A percentile compares a stretch with the other conserved stretches of the same genome.
Conservation (phyloP, 164 flowering plant genomes). For the Berberis vulgaris region DNA sequence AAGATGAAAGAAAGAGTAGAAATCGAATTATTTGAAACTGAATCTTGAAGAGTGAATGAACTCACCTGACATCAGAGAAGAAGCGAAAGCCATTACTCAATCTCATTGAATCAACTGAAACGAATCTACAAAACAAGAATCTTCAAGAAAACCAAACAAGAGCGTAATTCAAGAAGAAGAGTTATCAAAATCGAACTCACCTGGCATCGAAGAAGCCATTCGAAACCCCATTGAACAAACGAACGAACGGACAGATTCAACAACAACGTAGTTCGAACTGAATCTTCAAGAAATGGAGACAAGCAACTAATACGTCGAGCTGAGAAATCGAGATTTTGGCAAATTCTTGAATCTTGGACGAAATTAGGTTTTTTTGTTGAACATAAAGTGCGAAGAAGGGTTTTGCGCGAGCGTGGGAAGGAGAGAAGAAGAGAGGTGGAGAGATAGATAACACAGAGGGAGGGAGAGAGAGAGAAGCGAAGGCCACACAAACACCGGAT, state of each 20-base stretch:
- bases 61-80: too few relatives aligned
- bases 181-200: too few relatives aligned
- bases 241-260: not conserved
- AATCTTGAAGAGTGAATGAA: too few relatives aligned
- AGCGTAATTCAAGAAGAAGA: not conserved
- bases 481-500: conserved; percentile 2
- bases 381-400: not conserved
- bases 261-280: too few relatives aligned
- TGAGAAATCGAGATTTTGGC: not conserved
- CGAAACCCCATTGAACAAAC: too few relatives aligned
- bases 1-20: too few relatives aligned
- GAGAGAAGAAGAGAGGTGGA: not conserved
- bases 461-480: not conserved
- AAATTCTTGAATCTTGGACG: too few relatives aligned
- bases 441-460: too few relatives aligned
- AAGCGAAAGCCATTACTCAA: not conserved
- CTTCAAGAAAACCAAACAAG: too few relatives aligned
- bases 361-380: not conserved
- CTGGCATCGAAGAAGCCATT: too few relatives aligned
- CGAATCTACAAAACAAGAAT: not conserved
- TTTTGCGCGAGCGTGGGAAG: not conserved
- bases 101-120: not conserved
- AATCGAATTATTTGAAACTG: too few relatives aligned
- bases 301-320: too few relatives aligned
- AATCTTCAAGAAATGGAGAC: not conserved